These are phyloP conservation scores for Diaporthe ampelina DNA, from an alignment of 2,329 filamentous ascomycete species.

Conservation along the genomic window DNA sequence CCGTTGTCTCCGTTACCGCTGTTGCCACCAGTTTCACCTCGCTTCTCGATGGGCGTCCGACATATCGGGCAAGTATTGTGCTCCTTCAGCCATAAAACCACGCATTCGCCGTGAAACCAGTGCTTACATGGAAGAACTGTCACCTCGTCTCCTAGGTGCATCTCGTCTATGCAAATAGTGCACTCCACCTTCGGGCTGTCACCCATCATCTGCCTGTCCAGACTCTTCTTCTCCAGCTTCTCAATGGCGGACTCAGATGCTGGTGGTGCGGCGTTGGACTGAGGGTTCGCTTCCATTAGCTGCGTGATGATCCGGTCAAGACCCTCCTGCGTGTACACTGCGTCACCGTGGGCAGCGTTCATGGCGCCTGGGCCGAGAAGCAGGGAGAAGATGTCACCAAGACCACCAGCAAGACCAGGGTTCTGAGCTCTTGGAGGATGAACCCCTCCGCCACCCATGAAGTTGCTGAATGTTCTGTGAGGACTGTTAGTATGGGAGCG, in stretches of 20 bases:
- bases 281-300: slow-evolving; percentile 86
- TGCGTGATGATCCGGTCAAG: slow-evolving; percentile 89
- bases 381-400: slow-evolving; percentile 67
- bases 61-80: slow-evolving; percentile 95
- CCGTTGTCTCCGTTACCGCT: slow-evolving; percentile 17
- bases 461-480: slow-evolving; percentile 61
- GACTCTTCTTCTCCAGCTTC: slow-evolving; percentile 77
- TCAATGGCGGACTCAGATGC: slow-evolving; percentile 82
- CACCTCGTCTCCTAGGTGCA: slow-evolving; percentile 80
- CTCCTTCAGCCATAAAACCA: slow-evolving; percentile 86
- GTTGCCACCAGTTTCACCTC: slow-evolving; percentile 30
- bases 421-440: slow-evolving; percentile 46
- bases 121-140: slow-evolving; percentile 88
- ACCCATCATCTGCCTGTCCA: slow-evolving; percentile 78
- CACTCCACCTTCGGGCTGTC: slow-evolving; percentile 82
- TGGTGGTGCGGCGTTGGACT: slow-evolving; percentile 84
- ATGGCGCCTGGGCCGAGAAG: slow-evolving; percentile 63
- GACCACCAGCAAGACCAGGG: slow-evolving; percentile 53
- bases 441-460: slow-evolving; percentile 54
- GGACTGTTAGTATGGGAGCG: slow-evolving; percentile 50
- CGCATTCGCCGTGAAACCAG: slow-evolving; percentile 91
- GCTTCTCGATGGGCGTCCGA: slow-evolving; percentile 69
- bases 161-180: slow-evolving; percentile 93
- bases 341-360: slow-evolving; percentile 77
- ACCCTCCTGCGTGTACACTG: slow-evolving; percentile 91